These are phyloP conservation scores for Ambrosia artemisiifolia DNA, from an alignment of 129 eudicot genomes.

Conservation along the genomic window DNA sequence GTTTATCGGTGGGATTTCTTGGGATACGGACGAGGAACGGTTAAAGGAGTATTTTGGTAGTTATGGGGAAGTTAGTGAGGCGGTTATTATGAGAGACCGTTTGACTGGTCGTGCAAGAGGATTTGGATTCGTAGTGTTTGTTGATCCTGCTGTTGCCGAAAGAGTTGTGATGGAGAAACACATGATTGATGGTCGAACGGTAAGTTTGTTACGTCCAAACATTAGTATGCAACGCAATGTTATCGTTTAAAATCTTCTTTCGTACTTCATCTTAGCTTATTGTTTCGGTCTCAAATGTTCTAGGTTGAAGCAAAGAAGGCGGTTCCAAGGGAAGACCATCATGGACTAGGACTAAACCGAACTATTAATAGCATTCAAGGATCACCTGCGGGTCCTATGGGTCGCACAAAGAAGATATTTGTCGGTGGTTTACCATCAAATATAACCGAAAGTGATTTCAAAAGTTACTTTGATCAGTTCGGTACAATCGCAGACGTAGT, in stretches of 20 bases:
- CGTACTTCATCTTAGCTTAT: neutral
- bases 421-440: slow-evolving; percentile 93
- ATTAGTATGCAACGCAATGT: slow-evolving; percentile 11
- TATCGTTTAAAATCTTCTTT: neutral
- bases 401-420: slow-evolving; percentile 90
- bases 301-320: slow-evolving; percentile 98
- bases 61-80: slow-evolving; percentile 70
- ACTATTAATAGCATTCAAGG: slow-evolving; percentile 62
- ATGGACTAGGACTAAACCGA: slow-evolving; percentile 45
- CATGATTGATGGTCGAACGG: slow-evolving; percentile 79
- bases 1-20: slow-evolving; percentile 83
- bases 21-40: slow-evolving; percentile 87
- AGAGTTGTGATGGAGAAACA: slow-evolving; percentile 79
- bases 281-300: slow-evolving; percentile 2
- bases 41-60: slow-evolving; percentile 62
- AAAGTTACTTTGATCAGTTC: slow-evolving; percentile 75
- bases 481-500: slow-evolving; percentile 80
- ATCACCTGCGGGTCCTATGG: slow-evolving; percentile 51
- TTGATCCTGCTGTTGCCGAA: slow-evolving; percentile 73
- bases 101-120: slow-evolving; percentile 82
- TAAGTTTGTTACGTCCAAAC: slow-evolving; percentile 33
- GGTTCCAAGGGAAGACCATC: slow-evolving; percentile 90
- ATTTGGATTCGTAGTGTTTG: slow-evolving; percentile 80
- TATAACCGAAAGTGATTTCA: slow-evolving; percentile 77
- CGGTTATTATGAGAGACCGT: slow-evolving; percentile 85